Conservation (phyloP, 805 yeast species). For the Tetrapisispora namnaoensis region DNA sequence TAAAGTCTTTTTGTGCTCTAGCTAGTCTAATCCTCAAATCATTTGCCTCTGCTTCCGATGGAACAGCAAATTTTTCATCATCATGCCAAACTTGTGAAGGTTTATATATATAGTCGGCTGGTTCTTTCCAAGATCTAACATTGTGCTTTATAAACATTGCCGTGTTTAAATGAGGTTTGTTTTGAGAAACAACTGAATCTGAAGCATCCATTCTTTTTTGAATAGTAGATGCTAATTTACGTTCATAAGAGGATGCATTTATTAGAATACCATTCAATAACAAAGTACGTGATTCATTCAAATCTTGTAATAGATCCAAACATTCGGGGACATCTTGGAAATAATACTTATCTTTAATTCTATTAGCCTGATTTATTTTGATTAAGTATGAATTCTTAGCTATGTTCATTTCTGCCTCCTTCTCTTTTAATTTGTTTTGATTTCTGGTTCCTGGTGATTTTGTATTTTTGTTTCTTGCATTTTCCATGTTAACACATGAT, state of each 20-base stretch:
- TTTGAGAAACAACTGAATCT: slow-evolving; percentile 52
- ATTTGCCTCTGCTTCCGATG: slow-evolving; percentile 46
- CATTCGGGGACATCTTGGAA: slow-evolving; percentile 91
- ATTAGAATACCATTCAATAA: slow-evolving; percentile 61
- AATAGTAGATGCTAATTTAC: slow-evolving; percentile 37
- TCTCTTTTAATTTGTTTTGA: slow-evolving; percentile 42
- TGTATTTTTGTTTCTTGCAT: slow-evolving; percentile 63
- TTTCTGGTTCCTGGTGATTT: slow-evolving; percentile 45
- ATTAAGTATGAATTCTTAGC: slow-evolving; percentile 80
- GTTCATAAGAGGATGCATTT: slow-evolving; percentile 55
- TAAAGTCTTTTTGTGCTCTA: slow-evolving; percentile 27
- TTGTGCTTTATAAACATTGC: slow-evolving; percentile 93
- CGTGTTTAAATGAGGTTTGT: slow-evolving; percentile 65
- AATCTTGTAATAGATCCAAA: slow-evolving; percentile 72
- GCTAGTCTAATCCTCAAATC: slow-evolving; percentile 45
- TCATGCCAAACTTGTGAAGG: slow-evolving; percentile 97
- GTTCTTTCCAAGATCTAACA: slow-evolving; percentile 66
- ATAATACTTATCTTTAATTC: slow-evolving; percentile 84
- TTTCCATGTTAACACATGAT: slow-evolving; percentile 71
- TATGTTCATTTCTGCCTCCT: slow-evolving; percentile 72
- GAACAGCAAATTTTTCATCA: slow-evolving; percentile 63
- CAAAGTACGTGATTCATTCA: slow-evolving; percentile 69
- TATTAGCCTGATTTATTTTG: slow-evolving; percentile 72
- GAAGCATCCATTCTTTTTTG: slow-evolving; percentile 38
- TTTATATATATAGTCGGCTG: slow-evolving; percentile 70